Evolutionary conservation across 495 filamentous ascomycete species (phyloP).

Genomic region (Talaromyces trachyspermus): DNA sequence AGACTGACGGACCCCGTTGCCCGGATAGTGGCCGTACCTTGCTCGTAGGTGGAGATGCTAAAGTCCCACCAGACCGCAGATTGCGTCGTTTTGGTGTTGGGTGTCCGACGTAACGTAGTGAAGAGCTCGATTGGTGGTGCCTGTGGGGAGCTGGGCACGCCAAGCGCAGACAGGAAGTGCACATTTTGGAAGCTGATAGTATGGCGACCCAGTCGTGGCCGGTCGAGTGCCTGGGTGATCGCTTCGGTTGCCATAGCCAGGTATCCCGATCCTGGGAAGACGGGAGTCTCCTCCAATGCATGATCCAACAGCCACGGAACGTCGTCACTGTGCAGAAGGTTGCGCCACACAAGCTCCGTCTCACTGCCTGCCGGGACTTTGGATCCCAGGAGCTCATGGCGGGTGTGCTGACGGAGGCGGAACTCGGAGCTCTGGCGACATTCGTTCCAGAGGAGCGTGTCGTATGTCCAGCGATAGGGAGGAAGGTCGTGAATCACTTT

Average conservation of each 20-base stretch:
- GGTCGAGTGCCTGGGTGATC: conserved; percentile 27
- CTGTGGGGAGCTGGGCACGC: too few species aligned
- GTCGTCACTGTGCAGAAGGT: conserved; percentile 26
- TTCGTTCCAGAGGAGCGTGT: conserved; percentile 38
- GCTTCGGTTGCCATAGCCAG: conserved; percentile 44
- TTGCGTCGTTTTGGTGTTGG: conserved; percentile 4
- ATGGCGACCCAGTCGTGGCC: too few species aligned
- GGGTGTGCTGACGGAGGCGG: conserved; percentile 33
- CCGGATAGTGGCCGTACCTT: too few species aligned
- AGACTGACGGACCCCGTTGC: too few species aligned
- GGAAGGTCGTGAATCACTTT: conserved; percentile 15
- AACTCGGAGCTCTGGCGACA: conserved; percentile 29
- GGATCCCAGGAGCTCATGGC: conserved; percentile 39
- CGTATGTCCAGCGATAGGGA: conserved; percentile 19
- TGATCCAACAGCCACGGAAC: conserved; percentile 47
- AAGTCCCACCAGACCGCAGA: conserved; percentile 15
- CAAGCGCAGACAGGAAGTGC: too few species aligned
- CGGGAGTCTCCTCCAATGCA: conserved; percentile 23
- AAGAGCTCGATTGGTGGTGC: too few species aligned
- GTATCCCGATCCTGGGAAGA: conserved; percentile 41
- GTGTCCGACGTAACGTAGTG: conserved; percentile 23
- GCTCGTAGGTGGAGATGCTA: neutral
- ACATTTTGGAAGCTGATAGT: too few species aligned
- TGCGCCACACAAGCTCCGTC: conserved; percentile 34
- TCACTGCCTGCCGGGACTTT: conserved; percentile 26